Percentiles rank a stretch among this genome's conserved stretches.
Evolutionary conservation across 108 stramenopile species (phyloP).

Genomic region (Aureococcus anophagefferens): DNA sequence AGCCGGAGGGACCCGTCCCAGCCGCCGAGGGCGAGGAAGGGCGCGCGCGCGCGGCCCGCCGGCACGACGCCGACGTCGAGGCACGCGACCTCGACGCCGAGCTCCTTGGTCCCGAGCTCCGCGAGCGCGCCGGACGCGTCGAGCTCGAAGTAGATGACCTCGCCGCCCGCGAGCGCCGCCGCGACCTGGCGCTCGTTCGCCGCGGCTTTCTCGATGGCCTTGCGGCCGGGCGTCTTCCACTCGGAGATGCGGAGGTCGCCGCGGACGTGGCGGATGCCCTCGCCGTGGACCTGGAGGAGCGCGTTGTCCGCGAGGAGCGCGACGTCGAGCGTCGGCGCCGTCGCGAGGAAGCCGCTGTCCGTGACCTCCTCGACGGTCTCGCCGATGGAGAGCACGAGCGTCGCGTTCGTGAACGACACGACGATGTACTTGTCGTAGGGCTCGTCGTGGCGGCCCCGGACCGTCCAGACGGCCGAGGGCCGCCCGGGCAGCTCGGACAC

Average conservation of each 20-base stretch:
- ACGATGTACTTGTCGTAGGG: slow-evolving; percentile 72
- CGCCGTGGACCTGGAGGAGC: slow-evolving; percentile 77
- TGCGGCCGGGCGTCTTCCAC: slow-evolving; percentile 83
- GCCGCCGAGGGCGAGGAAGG: slow-evolving; percentile 84
- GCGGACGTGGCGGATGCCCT: slow-evolving; percentile 76
- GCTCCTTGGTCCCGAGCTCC: slow-evolving; percentile 64
- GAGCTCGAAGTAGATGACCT: slow-evolving; percentile 89
- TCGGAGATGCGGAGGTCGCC: slow-evolving; percentile 49
- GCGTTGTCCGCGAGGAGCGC: slow-evolving; percentile 67
- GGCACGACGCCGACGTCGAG: slow-evolving; percentile 77
- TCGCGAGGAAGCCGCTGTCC: slow-evolving; percentile 64
- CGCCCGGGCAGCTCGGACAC: slow-evolving; percentile 82
- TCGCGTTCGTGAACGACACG: slow-evolving; percentile 91
- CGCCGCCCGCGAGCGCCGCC: slow-evolving; percentile 81
- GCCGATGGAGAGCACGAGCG: slow-evolving; percentile 85
- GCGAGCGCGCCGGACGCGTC: slow-evolving; percentile 67
- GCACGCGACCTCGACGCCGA: slow-evolving; percentile 81
- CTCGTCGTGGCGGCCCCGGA: slow-evolving; percentile 51
- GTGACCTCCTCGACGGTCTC: slow-evolving; percentile 88
- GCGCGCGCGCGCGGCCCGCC: slow-evolving; percentile 56
- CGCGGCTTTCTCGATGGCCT: slow-evolving; percentile 75
- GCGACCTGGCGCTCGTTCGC: slow-evolving; percentile 82
- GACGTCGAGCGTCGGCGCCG: slow-evolving; percentile 79
- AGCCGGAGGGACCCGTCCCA: slow-evolving; percentile 76
- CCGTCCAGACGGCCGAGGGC: slow-evolving; percentile 83